Evolutionary conservation across 2,329 filamentous ascomycete genomes (phyloP).

Genomic region (Sporothrix dimorphospora): DNA sequence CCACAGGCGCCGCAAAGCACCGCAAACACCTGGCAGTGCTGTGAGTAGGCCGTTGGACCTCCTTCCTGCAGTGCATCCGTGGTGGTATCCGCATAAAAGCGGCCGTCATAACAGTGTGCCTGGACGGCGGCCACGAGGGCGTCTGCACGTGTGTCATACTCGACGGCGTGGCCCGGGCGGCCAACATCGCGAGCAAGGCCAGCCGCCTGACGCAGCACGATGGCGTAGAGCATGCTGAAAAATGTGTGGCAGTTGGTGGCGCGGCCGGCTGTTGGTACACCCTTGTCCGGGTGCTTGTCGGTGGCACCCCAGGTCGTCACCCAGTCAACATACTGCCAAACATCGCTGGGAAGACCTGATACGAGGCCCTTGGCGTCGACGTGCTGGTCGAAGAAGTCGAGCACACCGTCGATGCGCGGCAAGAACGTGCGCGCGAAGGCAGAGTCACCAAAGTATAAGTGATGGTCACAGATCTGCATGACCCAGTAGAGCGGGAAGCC

Average conservation of each 20-base stretch:
- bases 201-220: constrained; percentile 42
- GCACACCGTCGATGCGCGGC: constrained; percentile 42
- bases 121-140: constrained; percentile 37
- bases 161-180: constrained; percentile 39
- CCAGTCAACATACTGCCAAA: constrained; percentile 47
- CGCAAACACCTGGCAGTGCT: constrained; percentile 45
- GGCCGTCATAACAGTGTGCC: constrained; percentile 42
- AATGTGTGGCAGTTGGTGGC: constrained; percentile 46
- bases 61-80: constrained; percentile 37
- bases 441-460: constrained; percentile 43
- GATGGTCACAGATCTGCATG: constrained; percentile 43
- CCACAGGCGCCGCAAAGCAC: constrained; percentile 41
- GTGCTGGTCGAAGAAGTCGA: constrained; percentile 41
- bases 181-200: constrained; percentile 40
- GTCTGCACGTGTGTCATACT: constrained; percentile 39
- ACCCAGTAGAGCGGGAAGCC: constrained; percentile 46
- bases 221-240: constrained; percentile 46
- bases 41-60: constrained; percentile 36
- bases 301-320: constrained; percentile 36
- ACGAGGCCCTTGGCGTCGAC: constrained; percentile 36
- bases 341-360: constrained; percentile 35
- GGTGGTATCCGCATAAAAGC: constrained; percentile 39
- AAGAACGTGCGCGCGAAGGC: constrained; percentile 40
- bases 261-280: constrained; percentile 45
- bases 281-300: constrained; percentile 34